Evolutionary conservation across 148 eudicot genomes (phyloP).

Genomic region (Cornus controversa): DNA sequence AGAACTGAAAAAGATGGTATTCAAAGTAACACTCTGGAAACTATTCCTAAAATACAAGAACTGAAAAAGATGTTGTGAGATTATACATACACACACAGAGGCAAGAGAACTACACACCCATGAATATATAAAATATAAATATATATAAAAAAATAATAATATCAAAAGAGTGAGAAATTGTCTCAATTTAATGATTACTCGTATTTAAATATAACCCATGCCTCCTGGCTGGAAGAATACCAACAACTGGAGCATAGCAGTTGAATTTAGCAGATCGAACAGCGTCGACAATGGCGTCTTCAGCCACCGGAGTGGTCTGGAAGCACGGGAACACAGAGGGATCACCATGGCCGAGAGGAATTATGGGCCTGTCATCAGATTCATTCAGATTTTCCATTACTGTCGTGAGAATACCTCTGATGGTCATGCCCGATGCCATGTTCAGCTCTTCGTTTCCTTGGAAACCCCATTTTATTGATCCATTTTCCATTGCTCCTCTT

Average conservation of each 20-base stretch:
- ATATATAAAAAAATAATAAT: no score
- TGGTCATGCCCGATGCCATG: conserved; percentile 23
- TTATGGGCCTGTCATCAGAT: conserved; percentile 27
- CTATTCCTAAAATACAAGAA: no score
- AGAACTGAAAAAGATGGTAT: no score
- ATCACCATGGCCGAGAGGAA: conserved; percentile 53
- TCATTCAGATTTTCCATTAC: conserved; percentile 28
- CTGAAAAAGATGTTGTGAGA: no score
- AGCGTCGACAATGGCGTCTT: conserved; percentile 47
- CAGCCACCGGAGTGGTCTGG: conserved; percentile 39
- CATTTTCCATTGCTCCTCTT: neutral
- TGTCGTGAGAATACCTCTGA: conserved; percentile 34
- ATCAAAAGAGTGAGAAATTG: no score
- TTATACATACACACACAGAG: no score
- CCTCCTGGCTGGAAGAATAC: conserved; percentile 54
- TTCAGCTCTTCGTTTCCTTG: conserved; percentile 26
- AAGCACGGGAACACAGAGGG: conserved; percentile 60
- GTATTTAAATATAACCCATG: conserved; percentile 5
- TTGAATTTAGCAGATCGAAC: conserved; percentile 48
- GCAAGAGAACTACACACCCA: no score
- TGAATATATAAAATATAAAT: no score
- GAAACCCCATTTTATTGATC: conserved; percentile 31
- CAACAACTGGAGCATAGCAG: conserved; percentile 35
- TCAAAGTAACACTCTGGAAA: no score
- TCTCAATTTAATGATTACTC: no score